Percentiles rank a stretch among this genome's conserved stretches.
Evolutionary conservation across 2,329 filamentous ascomycete genomes (phyloP).

Genomic region (Lachnellula subtilissima): DNA sequence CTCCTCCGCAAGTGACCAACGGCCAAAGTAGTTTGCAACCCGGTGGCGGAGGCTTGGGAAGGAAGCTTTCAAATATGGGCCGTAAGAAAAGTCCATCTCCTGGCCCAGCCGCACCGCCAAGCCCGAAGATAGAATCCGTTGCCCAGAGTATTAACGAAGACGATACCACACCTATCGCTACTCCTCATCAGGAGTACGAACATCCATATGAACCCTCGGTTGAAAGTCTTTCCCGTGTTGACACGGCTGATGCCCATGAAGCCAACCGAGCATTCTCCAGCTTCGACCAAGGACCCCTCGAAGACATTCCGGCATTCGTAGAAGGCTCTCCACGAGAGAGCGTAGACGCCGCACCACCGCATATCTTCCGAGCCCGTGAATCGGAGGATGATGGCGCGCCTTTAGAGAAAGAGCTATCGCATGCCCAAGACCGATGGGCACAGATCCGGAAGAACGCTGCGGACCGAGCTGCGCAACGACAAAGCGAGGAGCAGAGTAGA

Average conservation of each 20-base stretch:
- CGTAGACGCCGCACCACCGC: slow-evolving; percentile 34
- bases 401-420: slow-evolving; percentile 31
- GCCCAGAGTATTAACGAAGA: slow-evolving; percentile 26
- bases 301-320: slow-evolving; percentile 79
- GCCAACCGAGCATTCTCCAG: slow-evolving; percentile 56
- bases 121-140: slow-evolving; percentile 27
- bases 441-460: slow-evolving; percentile 94
- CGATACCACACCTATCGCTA: slow-evolving; percentile 25
- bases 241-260: slow-evolving; percentile 53
- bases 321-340: slow-evolving; percentile 40
- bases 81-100: slow-evolving; percentile 33
- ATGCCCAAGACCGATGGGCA: slow-evolving; percentile 78
- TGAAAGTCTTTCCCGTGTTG: slow-evolving; percentile 52
- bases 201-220: slow-evolving; percentile 42
- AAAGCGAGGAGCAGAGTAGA: slow-evolving; percentile 58
- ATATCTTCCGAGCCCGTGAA: slow-evolving; percentile 14
- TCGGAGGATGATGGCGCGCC: slow-evolving; percentile 33
- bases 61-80: slow-evolving; percentile 37
- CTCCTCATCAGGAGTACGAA: slow-evolving; percentile 31
- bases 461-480: slow-evolving; percentile 63
- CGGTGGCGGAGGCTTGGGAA: slow-evolving; percentile 28
- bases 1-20: slow-evolving; percentile 46
- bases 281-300: slow-evolving; percentile 85
- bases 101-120: slow-evolving; percentile 13
- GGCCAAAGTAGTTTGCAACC: slow-evolving; percentile 33